Evolutionary conservation across 495 filamentous ascomycete genomes (phyloP).

Genomic region (Collariella sp.): DNA sequence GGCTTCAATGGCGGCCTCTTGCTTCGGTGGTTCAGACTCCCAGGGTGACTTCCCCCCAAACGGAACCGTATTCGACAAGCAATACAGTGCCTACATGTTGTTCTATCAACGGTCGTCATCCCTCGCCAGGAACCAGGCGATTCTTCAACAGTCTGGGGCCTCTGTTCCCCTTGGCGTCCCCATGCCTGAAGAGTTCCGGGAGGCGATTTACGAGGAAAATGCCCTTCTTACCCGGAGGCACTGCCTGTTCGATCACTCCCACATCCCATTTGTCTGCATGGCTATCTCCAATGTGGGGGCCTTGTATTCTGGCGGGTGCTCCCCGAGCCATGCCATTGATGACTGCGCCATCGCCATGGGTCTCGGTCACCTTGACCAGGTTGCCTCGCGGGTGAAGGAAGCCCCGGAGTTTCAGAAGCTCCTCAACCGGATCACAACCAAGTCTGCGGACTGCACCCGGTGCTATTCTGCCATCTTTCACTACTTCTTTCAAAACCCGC

Average conservation of each 20-base stretch:
- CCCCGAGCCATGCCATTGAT: slow-evolving; percentile 47
- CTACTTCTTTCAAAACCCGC: slow-evolving; percentile 51
- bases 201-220: slow-evolving; percentile 63
- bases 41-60: slow-evolving; percentile 36
- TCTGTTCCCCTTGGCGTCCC: slow-evolving; percentile 47
- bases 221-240: slow-evolving; percentile 63
- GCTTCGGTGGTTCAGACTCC: slow-evolving; percentile 69
- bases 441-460: slow-evolving; percentile 45
- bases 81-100: slow-evolving; percentile 91
- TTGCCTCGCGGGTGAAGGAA: slow-evolving; percentile 68
- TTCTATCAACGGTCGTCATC: slow-evolving; percentile 83
- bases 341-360: slow-evolving; percentile 53
- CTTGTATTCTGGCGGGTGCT: slow-evolving; percentile 37
- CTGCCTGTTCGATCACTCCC: slow-evolving; percentile 68
- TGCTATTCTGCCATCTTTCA: slow-evolving; percentile 53
- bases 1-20: slow-evolving; percentile 57
- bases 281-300: slow-evolving; percentile 45
- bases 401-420: slow-evolving; percentile 52
- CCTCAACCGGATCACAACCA: slow-evolving; percentile 42
- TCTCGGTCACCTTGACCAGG: slow-evolving; percentile 67
- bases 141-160: slow-evolving; percentile 22
- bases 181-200: slow-evolving; percentile 47
- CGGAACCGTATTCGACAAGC: slow-evolving; percentile 50
- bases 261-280: slow-evolving; percentile 56
- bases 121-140: slow-evolving; percentile 43